phyloP scores from a whole-genome alignment of 129 eudicot species.

The Sambucus nigra region DNA sequence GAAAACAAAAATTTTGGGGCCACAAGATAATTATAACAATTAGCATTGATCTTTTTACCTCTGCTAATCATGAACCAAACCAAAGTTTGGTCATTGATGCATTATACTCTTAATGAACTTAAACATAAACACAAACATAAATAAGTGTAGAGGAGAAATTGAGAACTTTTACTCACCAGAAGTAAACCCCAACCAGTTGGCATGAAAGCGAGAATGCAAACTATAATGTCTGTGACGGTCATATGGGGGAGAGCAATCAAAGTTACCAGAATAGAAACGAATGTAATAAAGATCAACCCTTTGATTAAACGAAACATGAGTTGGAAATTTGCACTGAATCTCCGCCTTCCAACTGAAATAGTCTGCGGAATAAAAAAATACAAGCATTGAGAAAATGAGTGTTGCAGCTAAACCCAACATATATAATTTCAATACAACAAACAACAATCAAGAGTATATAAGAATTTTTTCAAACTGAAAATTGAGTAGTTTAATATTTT shows the following conservation, averaged over 20 bases:
- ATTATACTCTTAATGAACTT: too few relatives aligned
- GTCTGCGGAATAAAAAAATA: conserved; percentile 37
- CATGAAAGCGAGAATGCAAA: conserved; percentile 94
- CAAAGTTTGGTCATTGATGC: too few relatives aligned
- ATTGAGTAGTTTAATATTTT: background rate
- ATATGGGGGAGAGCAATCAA: conserved; percentile 73
- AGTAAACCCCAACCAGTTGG: conserved; percentile 98
- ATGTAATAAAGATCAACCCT: conserved; percentile 82
- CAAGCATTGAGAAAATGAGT: background rate
- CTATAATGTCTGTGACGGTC: conserved; percentile 73
- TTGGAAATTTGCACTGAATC: conserved; percentile 89
- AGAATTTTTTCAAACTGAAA: background rate
- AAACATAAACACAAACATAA: background rate
- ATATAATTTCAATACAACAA: too few relatives aligned
- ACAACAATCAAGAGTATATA: background rate
- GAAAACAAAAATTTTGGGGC: too few relatives aligned
- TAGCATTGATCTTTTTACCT: too few relatives aligned
- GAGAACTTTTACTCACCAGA: conserved; percentile 48
- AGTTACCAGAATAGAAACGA: conserved; percentile 68
- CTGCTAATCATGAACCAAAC: too few relatives aligned
- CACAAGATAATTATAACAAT: background rate
- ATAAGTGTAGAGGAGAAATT: too few relatives aligned
- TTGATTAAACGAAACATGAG: conserved; percentile 83
- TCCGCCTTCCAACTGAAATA: conserved; percentile 88
- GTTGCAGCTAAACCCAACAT: background rate